phyloP scores from a whole-genome alignment of 163 green algal species.

The Scenedesmus sp. region DNA sequence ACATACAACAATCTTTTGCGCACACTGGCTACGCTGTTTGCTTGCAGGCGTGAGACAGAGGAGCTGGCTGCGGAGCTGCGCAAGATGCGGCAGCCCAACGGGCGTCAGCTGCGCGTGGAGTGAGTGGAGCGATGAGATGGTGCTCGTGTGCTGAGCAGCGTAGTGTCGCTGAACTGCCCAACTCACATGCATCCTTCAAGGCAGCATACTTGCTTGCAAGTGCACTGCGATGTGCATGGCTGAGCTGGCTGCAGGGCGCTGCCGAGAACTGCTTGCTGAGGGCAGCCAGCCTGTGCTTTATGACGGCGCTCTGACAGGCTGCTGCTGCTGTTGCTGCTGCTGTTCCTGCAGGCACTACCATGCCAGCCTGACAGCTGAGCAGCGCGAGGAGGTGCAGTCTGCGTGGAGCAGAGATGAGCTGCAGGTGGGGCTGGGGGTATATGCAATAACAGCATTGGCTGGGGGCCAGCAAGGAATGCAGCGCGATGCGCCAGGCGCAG shows the following conservation, averaged over 20 bases:
- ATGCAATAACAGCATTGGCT: background rate
- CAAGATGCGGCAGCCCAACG: constrained; percentile 52
- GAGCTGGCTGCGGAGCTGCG: constrained; percentile 81
- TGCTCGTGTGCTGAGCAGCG: background rate
- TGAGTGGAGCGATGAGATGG: background rate
- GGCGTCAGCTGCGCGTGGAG: constrained; percentile 55
- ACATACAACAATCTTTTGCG: too few species aligned
- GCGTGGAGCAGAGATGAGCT: constrained; percentile 84
- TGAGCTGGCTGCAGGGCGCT: background rate
- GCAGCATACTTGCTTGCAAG: background rate
- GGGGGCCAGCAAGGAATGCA: background rate
- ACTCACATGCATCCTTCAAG: background rate
- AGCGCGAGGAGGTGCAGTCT: constrained; percentile 82
- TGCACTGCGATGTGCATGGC: background rate
- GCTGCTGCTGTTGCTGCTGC: background rate
- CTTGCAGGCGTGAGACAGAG: constrained; percentile 78
- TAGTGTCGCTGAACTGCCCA: background rate
- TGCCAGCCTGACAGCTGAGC: constrained; percentile 75
- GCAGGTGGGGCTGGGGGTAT: constrained; percentile 72
- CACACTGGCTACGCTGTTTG: background rate
- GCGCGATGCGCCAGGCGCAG: too few species aligned
- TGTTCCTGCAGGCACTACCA: constrained; percentile 86
- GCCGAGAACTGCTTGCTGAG: background rate
- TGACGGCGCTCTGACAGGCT: background rate
- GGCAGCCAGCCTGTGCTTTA: background rate